Evolutionary conservation across 1,284 basidiomycete genomes (phyloP).

Genomic region (Sutorius eximius): DNA sequence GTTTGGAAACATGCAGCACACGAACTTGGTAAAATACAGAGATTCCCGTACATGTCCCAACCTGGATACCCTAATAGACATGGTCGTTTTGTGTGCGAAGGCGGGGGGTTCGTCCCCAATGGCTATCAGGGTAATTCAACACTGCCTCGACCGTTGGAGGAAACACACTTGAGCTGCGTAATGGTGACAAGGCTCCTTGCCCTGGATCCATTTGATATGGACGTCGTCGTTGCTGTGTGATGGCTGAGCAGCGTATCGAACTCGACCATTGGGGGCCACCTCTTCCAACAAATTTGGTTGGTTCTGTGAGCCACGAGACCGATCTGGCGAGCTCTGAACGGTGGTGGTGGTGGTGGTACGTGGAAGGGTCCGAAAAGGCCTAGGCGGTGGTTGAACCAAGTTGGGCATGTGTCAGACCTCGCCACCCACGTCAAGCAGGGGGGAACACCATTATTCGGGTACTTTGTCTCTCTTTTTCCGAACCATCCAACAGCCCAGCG

Average conservation of each 20-base stretch:
- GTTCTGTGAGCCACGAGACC: neutral
- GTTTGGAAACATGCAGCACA: neutral
- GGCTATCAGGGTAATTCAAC: neutral
- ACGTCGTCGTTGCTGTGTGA: neutral
- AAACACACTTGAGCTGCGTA: neutral
- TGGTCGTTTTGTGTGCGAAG: neutral
- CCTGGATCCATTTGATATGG: slow-evolving; percentile 2
- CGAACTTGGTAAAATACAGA: neutral
- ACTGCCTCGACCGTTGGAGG: neutral
- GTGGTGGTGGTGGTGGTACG: neutral
- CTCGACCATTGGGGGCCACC: too few relatives aligned
- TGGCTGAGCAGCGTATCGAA: neutral
- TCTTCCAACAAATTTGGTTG: neutral
- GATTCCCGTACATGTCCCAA: slow-evolving; percentile 10
- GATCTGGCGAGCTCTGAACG: slow-evolving; percentile 8
- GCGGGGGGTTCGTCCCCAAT: neutral
- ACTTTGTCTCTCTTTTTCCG: slow-evolving; percentile 1
- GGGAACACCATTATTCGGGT: neutral
- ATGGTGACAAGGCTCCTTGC: neutral
- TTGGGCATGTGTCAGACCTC: slow-evolving; percentile 23
- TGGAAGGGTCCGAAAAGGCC: slow-evolving; percentile 10
- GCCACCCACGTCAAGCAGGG: slow-evolving; percentile 10
- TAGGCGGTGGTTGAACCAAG: slow-evolving; percentile 13
- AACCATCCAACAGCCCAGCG: neutral
- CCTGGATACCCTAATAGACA: slow-evolving; percentile 11